phyloP scores from a whole-genome alignment of 208 protist species.

The Leishmania tropica region DNA sequence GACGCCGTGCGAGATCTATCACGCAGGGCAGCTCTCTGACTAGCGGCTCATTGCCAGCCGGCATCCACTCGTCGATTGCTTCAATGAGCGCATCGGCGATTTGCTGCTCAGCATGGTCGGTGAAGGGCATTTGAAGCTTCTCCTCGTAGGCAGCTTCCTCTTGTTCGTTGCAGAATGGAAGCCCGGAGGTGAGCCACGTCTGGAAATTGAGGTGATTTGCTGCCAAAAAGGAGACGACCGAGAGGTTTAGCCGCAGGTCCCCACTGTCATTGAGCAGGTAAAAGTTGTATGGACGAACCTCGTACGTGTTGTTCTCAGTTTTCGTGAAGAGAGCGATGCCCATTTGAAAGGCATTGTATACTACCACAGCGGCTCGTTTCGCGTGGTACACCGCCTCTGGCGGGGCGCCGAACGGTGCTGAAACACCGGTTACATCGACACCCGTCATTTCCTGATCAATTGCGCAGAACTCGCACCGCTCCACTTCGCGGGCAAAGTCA shows the following conservation, averaged over 20 bases:
- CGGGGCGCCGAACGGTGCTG: slow-evolving; percentile 22
- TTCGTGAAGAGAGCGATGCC: slow-evolving; percentile 72
- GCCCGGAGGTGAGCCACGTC: slow-evolving; percentile 56
- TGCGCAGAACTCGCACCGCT: slow-evolving; percentile 62
- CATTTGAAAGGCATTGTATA: slow-evolving; percentile 81
- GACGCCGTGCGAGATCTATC: slow-evolving; percentile 1
- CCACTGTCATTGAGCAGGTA: slow-evolving; percentile 52
- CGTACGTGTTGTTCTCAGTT: slow-evolving; percentile 33
- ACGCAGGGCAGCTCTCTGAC: slow-evolving; percentile 11
- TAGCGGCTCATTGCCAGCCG: neutral
- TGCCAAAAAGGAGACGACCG: slow-evolving; percentile 49
- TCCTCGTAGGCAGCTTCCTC: slow-evolving; percentile 31
- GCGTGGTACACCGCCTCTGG: slow-evolving; percentile 46
- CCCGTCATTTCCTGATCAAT: slow-evolving; percentile 89
- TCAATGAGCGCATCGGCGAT: neutral
- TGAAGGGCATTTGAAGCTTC: neutral
- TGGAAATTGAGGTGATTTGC: slow-evolving; percentile 65
- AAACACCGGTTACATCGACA: slow-evolving; percentile 34
- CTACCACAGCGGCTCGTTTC: slow-evolving; percentile 41
- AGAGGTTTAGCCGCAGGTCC: slow-evolving; percentile 37
- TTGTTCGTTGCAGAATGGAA: slow-evolving; percentile 47
- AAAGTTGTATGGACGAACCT: slow-evolving; percentile 83
- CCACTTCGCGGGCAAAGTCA: slow-evolving; percentile 57
- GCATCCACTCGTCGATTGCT: slow-evolving; percentile 6
- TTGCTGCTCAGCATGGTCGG: neutral